Conservation (phyloP, 108 stramenopile genomes). For the Skeletonema menzelii region DNA sequence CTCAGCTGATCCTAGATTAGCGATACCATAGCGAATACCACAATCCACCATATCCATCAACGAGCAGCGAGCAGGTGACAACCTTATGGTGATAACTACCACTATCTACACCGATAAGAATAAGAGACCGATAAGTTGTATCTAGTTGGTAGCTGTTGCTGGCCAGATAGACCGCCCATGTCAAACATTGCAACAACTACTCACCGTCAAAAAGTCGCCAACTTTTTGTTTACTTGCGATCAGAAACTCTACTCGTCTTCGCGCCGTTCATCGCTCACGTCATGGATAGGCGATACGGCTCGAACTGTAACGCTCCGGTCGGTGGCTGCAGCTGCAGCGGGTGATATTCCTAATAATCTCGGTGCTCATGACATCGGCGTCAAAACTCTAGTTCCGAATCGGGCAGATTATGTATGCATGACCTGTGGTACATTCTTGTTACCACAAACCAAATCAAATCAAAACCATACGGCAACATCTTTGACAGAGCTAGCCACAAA, state of each 20-base stretch:
- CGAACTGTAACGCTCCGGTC: slow-evolving; percentile 15
- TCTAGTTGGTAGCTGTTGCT: too few species aligned
- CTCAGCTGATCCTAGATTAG: too few species aligned
- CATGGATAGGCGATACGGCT: slow-evolving; percentile 22
- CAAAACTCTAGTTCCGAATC: background rate
- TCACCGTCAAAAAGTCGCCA: slow-evolving; percentile 15
- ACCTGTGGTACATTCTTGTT: slow-evolving; percentile 32
- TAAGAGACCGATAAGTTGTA: too few species aligned
- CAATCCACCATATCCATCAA: too few species aligned
- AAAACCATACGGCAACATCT: background rate
- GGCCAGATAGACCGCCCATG: background rate
- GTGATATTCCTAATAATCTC: background rate
- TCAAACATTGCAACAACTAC: slow-evolving; percentile 1
- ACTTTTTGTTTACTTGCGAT: slow-evolving; percentile 1
- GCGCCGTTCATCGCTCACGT: background rate
- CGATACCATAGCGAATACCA: too few species aligned
- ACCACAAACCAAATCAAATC: background rate
- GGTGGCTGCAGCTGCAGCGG: background rate
- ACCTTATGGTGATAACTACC: too few species aligned
- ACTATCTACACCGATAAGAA: too few species aligned
- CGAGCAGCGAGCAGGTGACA: too few species aligned
- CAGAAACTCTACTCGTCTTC: background rate
- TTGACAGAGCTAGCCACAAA: background rate
- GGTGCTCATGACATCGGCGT: background rate
- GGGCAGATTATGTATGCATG: slow-evolving; percentile 29